phyloP scores from a whole-genome alignment of 2,329 filamentous ascomycete species.

The Epichloe sylvatica region DNA sequence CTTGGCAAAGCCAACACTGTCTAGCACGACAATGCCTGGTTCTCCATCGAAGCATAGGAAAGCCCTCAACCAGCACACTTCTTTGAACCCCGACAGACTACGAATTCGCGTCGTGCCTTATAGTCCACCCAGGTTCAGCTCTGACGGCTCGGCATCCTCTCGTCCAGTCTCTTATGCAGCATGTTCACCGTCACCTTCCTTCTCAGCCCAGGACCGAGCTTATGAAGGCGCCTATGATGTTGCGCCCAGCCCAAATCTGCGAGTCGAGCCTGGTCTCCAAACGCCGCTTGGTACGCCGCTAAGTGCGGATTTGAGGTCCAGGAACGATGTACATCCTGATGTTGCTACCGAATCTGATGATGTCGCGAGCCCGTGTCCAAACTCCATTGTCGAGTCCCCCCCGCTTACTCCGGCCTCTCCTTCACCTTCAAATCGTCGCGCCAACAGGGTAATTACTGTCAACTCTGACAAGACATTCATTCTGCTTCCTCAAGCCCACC shows the following conservation, averaged over 20 bases:
- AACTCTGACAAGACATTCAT: slow-evolving; percentile 47
- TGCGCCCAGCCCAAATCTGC: neutral
- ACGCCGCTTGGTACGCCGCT: neutral
- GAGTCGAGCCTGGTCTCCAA: neutral
- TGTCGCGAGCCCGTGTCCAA: neutral
- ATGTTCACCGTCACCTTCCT: neutral
- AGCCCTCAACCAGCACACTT: neutral
- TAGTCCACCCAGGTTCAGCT: slow-evolving; percentile 22
- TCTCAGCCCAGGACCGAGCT: neutral
- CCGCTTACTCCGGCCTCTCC: slow-evolving; percentile 10
- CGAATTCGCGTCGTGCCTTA: slow-evolving; percentile 27
- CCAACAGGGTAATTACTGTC: slow-evolving; percentile 30
- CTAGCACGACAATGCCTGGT: slow-evolving; percentile 2
- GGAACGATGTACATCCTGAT: neutral
- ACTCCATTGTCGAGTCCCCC: neutral
- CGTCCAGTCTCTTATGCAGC: slow-evolving; percentile 14
- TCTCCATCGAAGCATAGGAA: neutral
- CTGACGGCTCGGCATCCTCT: slow-evolving; percentile 16
- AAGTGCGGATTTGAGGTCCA: neutral
- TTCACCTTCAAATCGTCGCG: slow-evolving; percentile 16
- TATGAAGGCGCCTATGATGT: neutral
- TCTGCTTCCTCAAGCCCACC: slow-evolving; percentile 24
- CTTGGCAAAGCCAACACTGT: neutral
- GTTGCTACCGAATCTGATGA: too few relatives aligned
- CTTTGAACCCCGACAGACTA: slow-evolving; percentile 12